Percentiles rank a stretch among this genome's conserved stretches.
These are phyloP conservation scores for Endogone sp. DNA, from an alignment of 192 early-diverging fungal species.

Conservation along the genomic window DNA sequence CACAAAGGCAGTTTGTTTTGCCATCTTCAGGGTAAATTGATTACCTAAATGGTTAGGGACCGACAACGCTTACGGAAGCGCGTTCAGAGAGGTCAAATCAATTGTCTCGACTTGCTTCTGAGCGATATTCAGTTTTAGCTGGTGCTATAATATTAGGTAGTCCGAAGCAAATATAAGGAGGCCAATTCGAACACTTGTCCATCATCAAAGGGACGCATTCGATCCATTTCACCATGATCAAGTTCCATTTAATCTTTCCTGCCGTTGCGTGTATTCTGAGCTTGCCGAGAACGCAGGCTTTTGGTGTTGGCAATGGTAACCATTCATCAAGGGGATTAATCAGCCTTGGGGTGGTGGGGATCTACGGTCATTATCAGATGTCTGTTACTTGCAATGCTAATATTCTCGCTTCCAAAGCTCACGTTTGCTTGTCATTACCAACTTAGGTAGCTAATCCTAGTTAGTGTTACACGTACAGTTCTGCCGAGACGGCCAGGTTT, in stretches of 20 bases:
- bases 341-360: constrained; percentile 1
- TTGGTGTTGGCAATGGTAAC: not conserved
- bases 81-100: too few species aligned
- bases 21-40: too few species aligned
- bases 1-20: too few species aligned
- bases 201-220: not conserved
- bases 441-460: not conserved
- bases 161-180: not conserved
- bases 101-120: too few species aligned
- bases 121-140: too few species aligned
- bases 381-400: not conserved
- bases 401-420: not conserved
- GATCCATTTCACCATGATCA: not conserved
- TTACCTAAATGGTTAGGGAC: too few species aligned
- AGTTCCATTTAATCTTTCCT: not conserved
- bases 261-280: too few species aligned
- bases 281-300: not conserved
- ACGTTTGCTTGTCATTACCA: not conserved
- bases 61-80: too few species aligned
- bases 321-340: not conserved
- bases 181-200: not conserved
- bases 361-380: not conserved
- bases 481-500: not conserved
- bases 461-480: not conserved
- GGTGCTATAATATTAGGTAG: too few species aligned